Percentiles rank a stretch among this genome's conserved stretches.
Evolutionary conservation across 768 basidiomycete genomes (phyloP).

Genomic region (Guyanaporus albipodus): DNA sequence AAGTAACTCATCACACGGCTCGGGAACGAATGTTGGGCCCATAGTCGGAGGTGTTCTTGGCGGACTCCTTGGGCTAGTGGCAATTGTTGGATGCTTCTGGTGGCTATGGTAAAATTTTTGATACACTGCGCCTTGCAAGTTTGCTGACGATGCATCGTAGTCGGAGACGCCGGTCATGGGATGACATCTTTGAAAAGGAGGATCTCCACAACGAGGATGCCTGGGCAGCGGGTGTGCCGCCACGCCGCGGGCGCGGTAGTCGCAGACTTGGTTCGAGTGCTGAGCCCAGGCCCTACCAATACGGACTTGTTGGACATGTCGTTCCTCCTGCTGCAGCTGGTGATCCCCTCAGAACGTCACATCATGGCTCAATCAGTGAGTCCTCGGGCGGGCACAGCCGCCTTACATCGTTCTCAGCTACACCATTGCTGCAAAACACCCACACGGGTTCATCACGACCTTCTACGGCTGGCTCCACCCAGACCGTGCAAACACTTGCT

Average conservation of each 20-base stretch:
- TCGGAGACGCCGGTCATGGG: conserved; percentile 45
- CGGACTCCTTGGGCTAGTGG: conserved; percentile 49
- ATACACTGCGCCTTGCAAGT: conserved; percentile 1
- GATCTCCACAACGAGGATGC: conserved; percentile 21
- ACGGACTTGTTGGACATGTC: conserved; percentile 54
- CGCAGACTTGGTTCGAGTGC: conserved; percentile 29
- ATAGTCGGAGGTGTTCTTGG: conserved; percentile 54
- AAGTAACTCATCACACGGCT: conserved; percentile 12
- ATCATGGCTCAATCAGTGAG: conserved; percentile 20
- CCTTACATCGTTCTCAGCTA: conserved; percentile 24
- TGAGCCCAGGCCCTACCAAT: conserved; percentile 57
- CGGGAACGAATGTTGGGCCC: conserved; percentile 36
- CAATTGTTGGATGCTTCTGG: conserved; percentile 44
- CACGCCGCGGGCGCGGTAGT: conserved; percentile 21
- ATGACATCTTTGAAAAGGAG: conserved; percentile 50
- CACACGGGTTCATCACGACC: conserved; percentile 33
- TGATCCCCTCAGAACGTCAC: conserved; percentile 34
- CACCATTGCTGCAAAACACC: conserved; percentile 21
- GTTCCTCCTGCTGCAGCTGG: conserved; percentile 27
- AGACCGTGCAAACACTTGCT: conserved; percentile 27
- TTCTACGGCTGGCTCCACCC: conserved; percentile 42
- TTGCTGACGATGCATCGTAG: conserved; percentile 27
- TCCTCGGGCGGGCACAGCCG: conserved; percentile 21
- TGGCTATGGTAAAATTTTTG: conserved; percentile 43
- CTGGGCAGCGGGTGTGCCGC: conserved; percentile 15